These are phyloP conservation scores for Hypoxylon lenormandii DNA, from an alignment of 495 filamentous ascomycete species.

Conservation along the genomic window DNA sequence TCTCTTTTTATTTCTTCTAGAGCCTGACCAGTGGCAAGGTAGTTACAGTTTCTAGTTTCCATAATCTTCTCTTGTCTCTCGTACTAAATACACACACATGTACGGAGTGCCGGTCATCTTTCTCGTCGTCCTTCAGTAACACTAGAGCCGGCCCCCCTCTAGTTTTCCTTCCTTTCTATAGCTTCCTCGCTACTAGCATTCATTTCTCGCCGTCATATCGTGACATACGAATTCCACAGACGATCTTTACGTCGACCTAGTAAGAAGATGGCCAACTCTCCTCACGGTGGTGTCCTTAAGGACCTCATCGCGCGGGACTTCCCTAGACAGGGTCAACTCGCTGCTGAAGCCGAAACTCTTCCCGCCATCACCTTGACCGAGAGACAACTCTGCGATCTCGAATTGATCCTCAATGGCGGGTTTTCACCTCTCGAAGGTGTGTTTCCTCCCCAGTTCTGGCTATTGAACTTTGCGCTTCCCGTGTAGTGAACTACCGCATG, in stretches of 20 bases:
- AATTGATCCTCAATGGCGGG: constrained; percentile 93
- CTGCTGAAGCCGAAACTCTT: constrained; percentile 84
- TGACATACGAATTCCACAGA: background rate
- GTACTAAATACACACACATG: background rate
- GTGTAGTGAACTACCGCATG: constrained; percentile 32
- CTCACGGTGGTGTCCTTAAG: constrained; percentile 96
- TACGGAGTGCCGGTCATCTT: constrained; percentile 5
- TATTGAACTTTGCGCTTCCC: constrained; percentile 6
- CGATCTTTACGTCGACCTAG: constrained; percentile 4
- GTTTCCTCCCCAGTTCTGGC: constrained; percentile 47
- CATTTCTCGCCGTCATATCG: background rate
- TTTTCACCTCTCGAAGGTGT: constrained; percentile 96
- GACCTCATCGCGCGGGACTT: constrained; percentile 93
- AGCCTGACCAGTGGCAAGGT: background rate
- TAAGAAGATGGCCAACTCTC: constrained; percentile 72
- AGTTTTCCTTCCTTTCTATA: constrained; percentile 4
- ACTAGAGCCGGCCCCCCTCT: constrained; percentile 1
- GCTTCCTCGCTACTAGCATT: constrained; percentile 2
- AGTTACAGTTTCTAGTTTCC: constrained; percentile 1
- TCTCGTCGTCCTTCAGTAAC: constrained; percentile 1
- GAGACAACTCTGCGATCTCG: constrained; percentile 96
- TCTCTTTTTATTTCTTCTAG: constrained; percentile 2
- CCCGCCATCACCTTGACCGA: constrained; percentile 87
- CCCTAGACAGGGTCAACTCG: constrained; percentile 78
- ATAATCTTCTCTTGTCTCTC: background rate